Conservation (phyloP, 371 early-diverging fungal genomes). For the Mortierella sp. region DNA sequence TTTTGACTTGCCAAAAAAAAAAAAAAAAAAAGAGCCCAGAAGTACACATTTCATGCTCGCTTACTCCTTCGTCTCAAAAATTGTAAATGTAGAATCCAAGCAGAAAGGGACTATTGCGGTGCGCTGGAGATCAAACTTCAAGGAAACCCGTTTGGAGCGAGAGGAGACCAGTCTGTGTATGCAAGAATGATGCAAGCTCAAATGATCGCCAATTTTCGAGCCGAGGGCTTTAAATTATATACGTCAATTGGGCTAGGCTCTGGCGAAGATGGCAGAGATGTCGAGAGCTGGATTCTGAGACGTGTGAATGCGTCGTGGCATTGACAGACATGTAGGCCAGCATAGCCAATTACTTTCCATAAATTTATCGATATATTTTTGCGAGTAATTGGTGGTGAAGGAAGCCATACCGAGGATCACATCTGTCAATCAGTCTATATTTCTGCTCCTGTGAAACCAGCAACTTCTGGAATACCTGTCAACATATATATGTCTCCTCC, state of each 20-base stretch:
- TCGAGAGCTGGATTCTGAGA: slow-evolving; percentile 36
- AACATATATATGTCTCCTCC: no score
- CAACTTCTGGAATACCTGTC: no score
- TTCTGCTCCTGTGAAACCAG: no score
- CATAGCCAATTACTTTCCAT: neutral
- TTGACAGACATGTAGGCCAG: neutral
- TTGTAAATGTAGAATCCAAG: slow-evolving; percentile 16
- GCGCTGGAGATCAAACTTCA: slow-evolving; percentile 31
- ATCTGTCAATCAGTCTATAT: no score
- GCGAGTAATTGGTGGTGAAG: no score
- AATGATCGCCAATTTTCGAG: slow-evolving; percentile 35
- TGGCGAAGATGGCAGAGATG: slow-evolving; percentile 16
- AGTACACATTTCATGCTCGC: no score
- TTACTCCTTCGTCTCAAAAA: no score
- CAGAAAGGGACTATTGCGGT: slow-evolving; percentile 18
- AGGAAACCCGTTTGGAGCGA: slow-evolving; percentile 26
- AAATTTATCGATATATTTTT: no score
- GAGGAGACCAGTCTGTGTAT: slow-evolving; percentile 26
- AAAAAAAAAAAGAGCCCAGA: neutral
- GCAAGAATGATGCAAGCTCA: slow-evolving; percentile 40
- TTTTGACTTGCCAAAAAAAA: neutral
- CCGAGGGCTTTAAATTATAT: slow-evolving; percentile 31
- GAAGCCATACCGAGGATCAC: no score
- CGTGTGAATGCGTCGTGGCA: slow-evolving; percentile 15
- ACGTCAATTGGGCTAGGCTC: slow-evolving; percentile 14